Base-by-base conservation (phyloP, 2,329 filamentous ascomycete species). In the Claviceps fusiformis region DNA sequence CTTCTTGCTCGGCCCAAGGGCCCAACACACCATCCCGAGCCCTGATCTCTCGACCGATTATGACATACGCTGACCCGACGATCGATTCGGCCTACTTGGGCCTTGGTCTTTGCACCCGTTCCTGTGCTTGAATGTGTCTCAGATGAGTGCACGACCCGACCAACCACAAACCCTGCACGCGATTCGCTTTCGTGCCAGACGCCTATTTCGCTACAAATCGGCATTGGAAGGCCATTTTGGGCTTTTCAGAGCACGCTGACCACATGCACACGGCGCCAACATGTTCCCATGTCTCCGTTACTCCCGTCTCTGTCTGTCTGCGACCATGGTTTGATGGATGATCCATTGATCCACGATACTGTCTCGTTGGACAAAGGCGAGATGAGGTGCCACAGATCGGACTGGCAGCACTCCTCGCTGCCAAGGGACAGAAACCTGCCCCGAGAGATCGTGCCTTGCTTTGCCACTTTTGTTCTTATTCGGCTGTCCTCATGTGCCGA, bases 321-420 rank as follows among this genome's bases (percentile, higher is more conserved):
- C 39, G 31, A 46, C 54, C 27, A 19, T 50, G 10, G 46, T 46
- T 33, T 53, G 46, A 45, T 37, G 41, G 45, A 44, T 17, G 37
- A 7, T 37, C 10, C 35, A 11, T 27, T 10, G 50, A 48, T 24
- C 46, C 54, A 49, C 56, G 57, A 55, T 46, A 49, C 53, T 47
- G 55, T 56, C 49, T 58, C 61, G 65, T 66, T 61, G 57, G 61
- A 64, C 62, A 64, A 62, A 67, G 64, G 63, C 67, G 64, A 70
- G 68, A 70, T 70, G 67, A 67, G 60, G 69, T 70, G 59, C 62
- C 66, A 71, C 69, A 70, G 68, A 71, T 70, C 68, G 70, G 65
- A 62, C 55, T 54, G 59, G 59, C 60, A 59, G 58, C 64, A 64
- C 61, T 62, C 62, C 62, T 62, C 61, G 64, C 65, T 65, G 63